These are phyloP conservation scores for Isoetes taiwanensis DNA, from an alignment of 75 land plant species.

Conservation along the genomic window DNA sequence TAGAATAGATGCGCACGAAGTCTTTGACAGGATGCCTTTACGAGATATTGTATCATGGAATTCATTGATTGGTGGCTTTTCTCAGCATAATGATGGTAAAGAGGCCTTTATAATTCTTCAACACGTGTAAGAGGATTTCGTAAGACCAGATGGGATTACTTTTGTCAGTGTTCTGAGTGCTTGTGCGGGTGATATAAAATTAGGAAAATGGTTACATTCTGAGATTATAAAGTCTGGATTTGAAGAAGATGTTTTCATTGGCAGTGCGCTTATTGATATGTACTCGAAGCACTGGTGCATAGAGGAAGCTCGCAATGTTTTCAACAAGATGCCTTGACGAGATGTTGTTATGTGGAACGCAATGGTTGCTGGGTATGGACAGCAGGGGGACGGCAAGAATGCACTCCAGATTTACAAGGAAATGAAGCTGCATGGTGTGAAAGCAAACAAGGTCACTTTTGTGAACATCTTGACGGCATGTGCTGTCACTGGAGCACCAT, in stretches of 20 bases:
- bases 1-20: neutral
- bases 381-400: no score
- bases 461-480: slow-evolving; percentile 1
- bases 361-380: no score
- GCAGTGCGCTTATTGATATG: neutral
- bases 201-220: neutral
- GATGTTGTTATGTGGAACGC: no score
- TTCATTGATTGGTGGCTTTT: slow-evolving; percentile 1
- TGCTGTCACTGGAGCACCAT: neutral
- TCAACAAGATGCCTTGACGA: slow-evolving; percentile 7
- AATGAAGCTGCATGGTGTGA: no score
- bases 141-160: neutral
- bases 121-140: neutral
- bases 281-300: neutral
- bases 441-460: neutral
- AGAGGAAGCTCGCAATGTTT: neutral
- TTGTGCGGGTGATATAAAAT: neutral
- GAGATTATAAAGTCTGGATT: slow-evolving; percentile 1
- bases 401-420: no score
- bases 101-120: neutral
- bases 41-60: slow-evolving; percentile 5
- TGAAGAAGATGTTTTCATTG: neutral
- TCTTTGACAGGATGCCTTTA: slow-evolving; percentile 1
- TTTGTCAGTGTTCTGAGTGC: slow-evolving; percentile 6
- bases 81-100: neutral